Evolutionary conservation across 2,329 filamentous ascomycete genomes (phyloP), one percentile per base, ranked within the genome.

Genomic region (Cytospora piceicola): DNA sequence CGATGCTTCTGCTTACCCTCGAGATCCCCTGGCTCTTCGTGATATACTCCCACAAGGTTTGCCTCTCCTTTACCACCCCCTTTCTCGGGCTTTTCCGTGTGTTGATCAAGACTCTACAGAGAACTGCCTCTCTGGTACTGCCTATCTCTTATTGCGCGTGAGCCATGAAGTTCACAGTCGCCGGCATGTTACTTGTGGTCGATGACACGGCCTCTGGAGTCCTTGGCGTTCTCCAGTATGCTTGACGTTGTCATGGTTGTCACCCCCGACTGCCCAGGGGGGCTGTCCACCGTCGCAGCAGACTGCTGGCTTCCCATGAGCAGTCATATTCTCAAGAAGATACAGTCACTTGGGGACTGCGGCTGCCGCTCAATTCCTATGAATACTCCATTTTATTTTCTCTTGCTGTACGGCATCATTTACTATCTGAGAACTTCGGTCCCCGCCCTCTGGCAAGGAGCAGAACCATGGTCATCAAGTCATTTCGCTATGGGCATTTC

Each of bases 391-490:
- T 54, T 54, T 62, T 46, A 27, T 56, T 32, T 1, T 60, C 27
- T 32, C 42, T 30, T 22, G 6, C 49, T 42, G 34, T 24, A 27
- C 39, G 51, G 46, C 51, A 54, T n/a, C 49, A 20, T 15, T 51
- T 27, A 15, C 8, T 27, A 14, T 30, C 27, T 54, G 27, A 30
- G 27, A 14, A 24, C 39, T 36, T 20, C 17, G 58, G 49, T 53
- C 17, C 58, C 32, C n/a, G 58, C 58, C 58, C 30, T 36, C 32
- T 60, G 53, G 53, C 58, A 60, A 60, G 46, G 46, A 27, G 42
- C 30, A 36, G 22, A 60, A 27, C n/a, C 30, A 7, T 53, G 24
- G n/a, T 36, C 22, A 4, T 52, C 58, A 24, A 53, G 22, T 53
- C 58, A 32, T 53, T n/a, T 53, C 30, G 46, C 24, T 60, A n/a